A percentile compares a stretch with the other conserved stretches of the same genome.
phyloP scores from a whole-genome alignment of 2,329 filamentous ascomycete genomes.

The Bipolaris cookei region DNA sequence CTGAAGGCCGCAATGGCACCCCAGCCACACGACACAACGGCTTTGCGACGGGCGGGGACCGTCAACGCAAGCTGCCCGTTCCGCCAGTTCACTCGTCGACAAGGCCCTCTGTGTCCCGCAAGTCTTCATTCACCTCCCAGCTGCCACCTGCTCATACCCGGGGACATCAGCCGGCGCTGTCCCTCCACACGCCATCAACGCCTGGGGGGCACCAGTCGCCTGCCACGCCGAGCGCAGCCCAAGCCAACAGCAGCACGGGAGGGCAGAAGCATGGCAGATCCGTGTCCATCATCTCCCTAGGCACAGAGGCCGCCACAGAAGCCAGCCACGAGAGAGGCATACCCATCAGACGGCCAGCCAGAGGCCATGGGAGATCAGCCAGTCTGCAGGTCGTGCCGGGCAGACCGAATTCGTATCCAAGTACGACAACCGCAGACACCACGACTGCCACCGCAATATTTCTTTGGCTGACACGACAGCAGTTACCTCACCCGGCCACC shows the following conservation, averaged over 20 bases:
- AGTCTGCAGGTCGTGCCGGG: slow-evolving; percentile 77
- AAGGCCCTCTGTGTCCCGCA: slow-evolving; percentile 44
- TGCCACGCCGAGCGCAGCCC: slow-evolving; percentile 25
- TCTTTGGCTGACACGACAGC: slow-evolving; percentile 25
- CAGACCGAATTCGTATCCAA: slow-evolving; percentile 43
- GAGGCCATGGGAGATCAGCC: slow-evolving; percentile 76
- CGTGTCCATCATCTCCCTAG: slow-evolving; percentile 58
- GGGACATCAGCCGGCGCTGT: slow-evolving; percentile 73
- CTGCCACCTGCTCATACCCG: slow-evolving; percentile 45
- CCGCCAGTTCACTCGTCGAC: slow-evolving; percentile 47
- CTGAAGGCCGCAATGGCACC: slow-evolving; percentile 48
- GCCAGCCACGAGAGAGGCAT: slow-evolving; percentile 35
- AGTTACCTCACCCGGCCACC: slow-evolving; percentile 42
- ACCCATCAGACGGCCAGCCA: slow-evolving; percentile 55
- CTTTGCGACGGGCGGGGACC: slow-evolving; percentile 43
- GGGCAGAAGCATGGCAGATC: slow-evolving; percentile 53
- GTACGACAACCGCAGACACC: slow-evolving; percentile 20
- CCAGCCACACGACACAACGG: slow-evolving; percentile 46
- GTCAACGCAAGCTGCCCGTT: slow-evolving; percentile 50
- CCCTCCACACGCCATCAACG: slow-evolving; percentile 58
- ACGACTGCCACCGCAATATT: neutral
- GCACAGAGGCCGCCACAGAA: slow-evolving; percentile 50
- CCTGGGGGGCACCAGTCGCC: slow-evolving; percentile 37
- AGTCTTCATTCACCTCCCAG: slow-evolving; percentile 46
- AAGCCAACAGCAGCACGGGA: slow-evolving; percentile 37